Evolutionary conservation across 108 stramenopile species (phyloP), one percentile per base, ranked within the genome.

Genomic region (Skeletonema tropicum): DNA sequence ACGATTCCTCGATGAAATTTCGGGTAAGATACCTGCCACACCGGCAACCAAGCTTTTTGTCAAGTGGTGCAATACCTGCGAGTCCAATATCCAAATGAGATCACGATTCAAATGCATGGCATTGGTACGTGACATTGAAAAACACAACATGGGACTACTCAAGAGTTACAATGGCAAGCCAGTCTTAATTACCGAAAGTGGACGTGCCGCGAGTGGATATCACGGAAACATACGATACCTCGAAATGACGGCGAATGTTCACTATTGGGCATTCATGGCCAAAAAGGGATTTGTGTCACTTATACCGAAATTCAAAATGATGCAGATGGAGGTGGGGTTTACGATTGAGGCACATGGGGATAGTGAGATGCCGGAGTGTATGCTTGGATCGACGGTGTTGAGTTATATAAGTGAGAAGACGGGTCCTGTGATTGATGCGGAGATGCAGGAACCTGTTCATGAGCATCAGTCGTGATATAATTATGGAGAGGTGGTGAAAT

Each of bases 291-390:
- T 89, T 45, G 85, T 84, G 39, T 73, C 79, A 23, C 49, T 89
- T 52, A 78, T 85, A 45, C 86, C 88, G 58, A 78, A 78, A 57
- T 87, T 86, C 61, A 73, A 77, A 31, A 67, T 57, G 15, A 85
- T 89, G 88, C 70, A 75, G 61, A 77, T 89, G 80, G 79, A 89
- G 69, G 78, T 89, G 8, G 88, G 88, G 23, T 89, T 89, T 46
- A 85, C 79, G 12, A 87, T 89, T 38, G 88, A 89, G 73, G 88
- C 79, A 13, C 73, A 82, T 36, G 66, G 72, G 17, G 88, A 89
- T 63, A 57, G 64, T 33, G 88, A 89, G 64, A 75, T 89, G 69
- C 88, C 88, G 14, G 88, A 89, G 52, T 87, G 86, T 55, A 87
- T 87, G 83, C 72, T 87, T 9, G 86, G 86, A 23, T 75, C 78